Conservation (phyloP, 306 rosid genomes). For the Castanea sativa region DNA sequence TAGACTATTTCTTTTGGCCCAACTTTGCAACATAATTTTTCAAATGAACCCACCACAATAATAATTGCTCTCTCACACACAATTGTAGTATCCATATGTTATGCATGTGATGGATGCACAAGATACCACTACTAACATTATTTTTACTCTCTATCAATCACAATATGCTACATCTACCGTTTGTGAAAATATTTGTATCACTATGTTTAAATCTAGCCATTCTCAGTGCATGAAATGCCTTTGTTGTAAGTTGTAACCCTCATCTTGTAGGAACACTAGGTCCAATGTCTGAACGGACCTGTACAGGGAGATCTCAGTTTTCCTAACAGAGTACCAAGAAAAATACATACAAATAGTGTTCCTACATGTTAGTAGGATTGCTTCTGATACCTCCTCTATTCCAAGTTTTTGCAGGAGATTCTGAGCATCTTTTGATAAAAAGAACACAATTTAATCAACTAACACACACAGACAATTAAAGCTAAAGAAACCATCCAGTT, state of each 20-base stretch:
- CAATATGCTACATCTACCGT: no score
- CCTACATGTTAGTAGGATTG: neutral
- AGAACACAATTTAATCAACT: neutral
- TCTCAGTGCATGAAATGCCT: neutral
- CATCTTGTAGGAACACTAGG: neutral
- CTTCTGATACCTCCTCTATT: neutral
- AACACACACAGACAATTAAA: conserved; percentile 14
- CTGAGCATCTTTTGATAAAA: neutral
- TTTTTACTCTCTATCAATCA: no score
- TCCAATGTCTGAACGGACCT: neutral
- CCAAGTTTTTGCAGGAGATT: neutral
- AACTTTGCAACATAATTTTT: no score
- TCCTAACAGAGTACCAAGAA: neutral
- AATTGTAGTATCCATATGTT: no score
- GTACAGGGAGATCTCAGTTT: neutral
- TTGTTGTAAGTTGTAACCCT: neutral
- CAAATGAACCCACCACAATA: no score
- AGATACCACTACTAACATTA: no score
- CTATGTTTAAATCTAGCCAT: neutral
- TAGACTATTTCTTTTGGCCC: no score
- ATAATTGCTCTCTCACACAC: no score
- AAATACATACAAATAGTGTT: neutral
- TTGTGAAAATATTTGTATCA: no score
- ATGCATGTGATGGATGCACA: no score
- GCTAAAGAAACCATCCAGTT: neutral